Conservation (phyloP, 495 filamentous ascomycete genomes). For the Extremus antarcticus region DNA sequence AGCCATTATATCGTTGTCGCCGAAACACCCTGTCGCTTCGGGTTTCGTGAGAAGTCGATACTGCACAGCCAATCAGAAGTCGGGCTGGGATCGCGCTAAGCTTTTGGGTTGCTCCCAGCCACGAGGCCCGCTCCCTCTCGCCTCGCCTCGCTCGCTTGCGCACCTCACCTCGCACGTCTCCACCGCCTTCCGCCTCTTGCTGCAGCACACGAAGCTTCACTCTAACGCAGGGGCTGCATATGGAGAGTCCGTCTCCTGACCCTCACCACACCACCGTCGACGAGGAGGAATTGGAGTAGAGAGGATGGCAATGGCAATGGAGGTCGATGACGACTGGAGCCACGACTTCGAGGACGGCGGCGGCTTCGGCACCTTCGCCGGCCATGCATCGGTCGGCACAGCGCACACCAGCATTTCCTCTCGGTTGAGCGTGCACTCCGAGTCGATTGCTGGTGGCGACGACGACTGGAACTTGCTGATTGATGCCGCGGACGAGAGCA, state of each 20-base stretch:
- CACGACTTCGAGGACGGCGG: conserved; percentile 59
- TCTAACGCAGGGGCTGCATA: not conserved
- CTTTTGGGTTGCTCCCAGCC: not conserved
- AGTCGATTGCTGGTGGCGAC: conserved; percentile 50
- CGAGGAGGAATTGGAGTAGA: not conserved
- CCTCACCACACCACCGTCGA: no score
- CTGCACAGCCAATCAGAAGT: no score
- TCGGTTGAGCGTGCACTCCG: conserved; percentile 65
- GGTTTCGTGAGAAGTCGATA: no score
- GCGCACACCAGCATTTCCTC: conserved; percentile 65
- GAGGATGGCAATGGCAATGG: conserved; percentile 16
- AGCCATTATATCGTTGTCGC: not conserved
- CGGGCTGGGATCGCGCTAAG: not conserved
- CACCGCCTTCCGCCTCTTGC: not conserved
- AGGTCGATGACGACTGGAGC: conserved; percentile 73
- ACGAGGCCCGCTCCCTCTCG: no score
- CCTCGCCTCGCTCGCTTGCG: no score
- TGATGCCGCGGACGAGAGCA: conserved; percentile 70
- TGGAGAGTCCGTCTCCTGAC: not conserved
- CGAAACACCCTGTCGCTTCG: no score
- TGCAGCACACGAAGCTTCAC: not conserved
- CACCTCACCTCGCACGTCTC: not conserved
- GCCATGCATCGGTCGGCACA: conserved; percentile 57
- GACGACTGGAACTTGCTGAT: conserved; percentile 78
- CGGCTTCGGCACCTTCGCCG: conserved; percentile 19